Evolutionary conservation across 1,139 yeast species (phyloP).

Genomic region (Geotrichum siamense): DNA sequence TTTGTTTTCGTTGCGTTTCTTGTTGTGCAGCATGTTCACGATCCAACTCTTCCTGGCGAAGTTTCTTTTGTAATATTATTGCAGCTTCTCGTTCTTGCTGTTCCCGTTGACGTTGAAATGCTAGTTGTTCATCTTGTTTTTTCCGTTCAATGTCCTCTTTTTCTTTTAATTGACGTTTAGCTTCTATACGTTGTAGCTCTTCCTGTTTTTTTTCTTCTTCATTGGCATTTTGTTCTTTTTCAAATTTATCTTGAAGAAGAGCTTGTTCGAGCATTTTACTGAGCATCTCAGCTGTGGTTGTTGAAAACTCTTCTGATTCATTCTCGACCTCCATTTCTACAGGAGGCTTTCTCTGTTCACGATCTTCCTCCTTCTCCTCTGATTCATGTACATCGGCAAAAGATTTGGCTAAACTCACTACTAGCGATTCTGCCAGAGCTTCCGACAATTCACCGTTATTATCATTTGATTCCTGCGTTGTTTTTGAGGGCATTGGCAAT

Average conservation of each 20-base stretch:
- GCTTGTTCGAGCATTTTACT: constrained; percentile 1
- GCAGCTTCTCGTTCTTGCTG: background rate
- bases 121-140: background rate
- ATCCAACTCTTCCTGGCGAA: background rate
- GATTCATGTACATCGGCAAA: too few species aligned
- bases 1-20: background rate
- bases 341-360: background rate
- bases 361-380: background rate
- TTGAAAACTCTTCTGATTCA: background rate
- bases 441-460: background rate
- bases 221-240: background rate
- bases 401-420: background rate
- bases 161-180: background rate
- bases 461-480: too few species aligned
- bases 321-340: background rate
- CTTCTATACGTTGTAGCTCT: background rate
- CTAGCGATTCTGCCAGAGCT: background rate
- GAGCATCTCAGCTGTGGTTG: background rate
- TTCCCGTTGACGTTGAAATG: background rate
- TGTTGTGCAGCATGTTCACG: background rate
- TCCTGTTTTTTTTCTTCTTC: background rate
- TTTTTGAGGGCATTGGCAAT: too few species aligned
- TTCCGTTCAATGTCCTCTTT: background rate
- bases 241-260: background rate
- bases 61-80: background rate